Base-by-base conservation (phyloP, 2,329 filamentous ascomycete species). In the Penicillium janthinellum region DNA sequence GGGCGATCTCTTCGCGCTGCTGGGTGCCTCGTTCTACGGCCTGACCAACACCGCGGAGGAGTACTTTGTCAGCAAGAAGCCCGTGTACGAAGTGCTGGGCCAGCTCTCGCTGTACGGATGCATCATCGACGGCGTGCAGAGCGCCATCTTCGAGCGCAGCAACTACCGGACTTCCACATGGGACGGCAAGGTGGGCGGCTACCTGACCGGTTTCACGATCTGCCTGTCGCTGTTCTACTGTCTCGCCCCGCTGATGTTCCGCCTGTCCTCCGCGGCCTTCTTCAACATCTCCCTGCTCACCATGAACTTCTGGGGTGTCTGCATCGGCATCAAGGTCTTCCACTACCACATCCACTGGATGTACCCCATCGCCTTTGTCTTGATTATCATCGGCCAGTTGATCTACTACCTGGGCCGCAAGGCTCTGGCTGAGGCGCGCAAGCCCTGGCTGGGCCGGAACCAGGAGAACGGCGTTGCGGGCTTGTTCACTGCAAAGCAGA, bases 231-330 rank as follows among this genome's bases (percentile, higher is more conserved):
- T 95, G 60, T 99, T 99, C 79, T 99, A 99, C 81, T 88, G 88
- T 7, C 82, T 95, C 3, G 92, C 90, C 0, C 95, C 95, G 0
- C 79, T 98, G 56, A 84, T 99, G 64, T 88, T 98, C 78, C 91
- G 95, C 65, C 90, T 98, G 80, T 90, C 90, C 31, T 90, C 87
- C 15, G 95, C 95, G 2, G 94, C 93, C 20, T 97, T 99, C 79
- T 96, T 97, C 82, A 96, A 99, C 77, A 96, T 98, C 71, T 94
- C 90, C 7, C 82, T 99, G 65, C 82, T 99, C 61, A 98, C 95
- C 2, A 91, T 88, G 69, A 97, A 96, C 79, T 98, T 98, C 80
- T 99, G 95, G 95, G 93, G 92, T 65, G 90, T 96, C 63, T 90
- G 96, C 67, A 94, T 99, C 68, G 95, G 95, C 52, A 86, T 96